Conservation (phyloP, 306 rosid genomes). For the Vigna angularis region DNA sequence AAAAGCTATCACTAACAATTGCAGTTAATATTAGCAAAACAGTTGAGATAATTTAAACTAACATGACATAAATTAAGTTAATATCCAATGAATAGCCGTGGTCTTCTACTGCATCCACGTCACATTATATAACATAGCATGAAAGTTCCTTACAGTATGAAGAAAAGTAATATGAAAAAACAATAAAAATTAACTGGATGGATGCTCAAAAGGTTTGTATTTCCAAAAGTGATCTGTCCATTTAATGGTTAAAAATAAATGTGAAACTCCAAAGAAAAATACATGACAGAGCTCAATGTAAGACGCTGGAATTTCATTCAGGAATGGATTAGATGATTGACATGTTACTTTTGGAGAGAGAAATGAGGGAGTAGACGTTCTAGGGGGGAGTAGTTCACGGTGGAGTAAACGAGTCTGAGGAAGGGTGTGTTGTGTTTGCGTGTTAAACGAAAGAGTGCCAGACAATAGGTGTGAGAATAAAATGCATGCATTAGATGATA, state of each 20-base stretch:
- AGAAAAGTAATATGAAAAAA: neutral
- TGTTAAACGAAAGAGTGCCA: too few species aligned
- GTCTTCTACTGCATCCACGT: conserved; percentile 14
- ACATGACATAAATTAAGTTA: conserved; percentile 15
- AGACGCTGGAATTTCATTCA: too few species aligned
- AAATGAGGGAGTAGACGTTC: too few species aligned
- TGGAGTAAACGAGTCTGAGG: too few species aligned
- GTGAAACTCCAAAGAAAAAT: neutral
- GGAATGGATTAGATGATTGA: too few species aligned
- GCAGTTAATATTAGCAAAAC: conserved; percentile 36
- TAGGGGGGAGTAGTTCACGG: too few species aligned
- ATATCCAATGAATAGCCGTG: conserved; percentile 9
- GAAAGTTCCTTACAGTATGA: neutral
- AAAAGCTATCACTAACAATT: conserved; percentile 23
- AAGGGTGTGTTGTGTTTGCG: too few species aligned
- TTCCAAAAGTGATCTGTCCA: neutral
- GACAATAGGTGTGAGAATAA: too few species aligned
- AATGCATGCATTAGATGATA: too few species aligned
- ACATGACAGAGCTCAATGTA: too few species aligned
- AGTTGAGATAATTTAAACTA: neutral
- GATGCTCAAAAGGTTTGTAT: conserved; percentile 19
- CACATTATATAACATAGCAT: neutral
- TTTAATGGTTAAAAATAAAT: conserved; percentile 13
- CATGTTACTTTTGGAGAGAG: too few species aligned
- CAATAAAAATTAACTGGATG: neutral